phyloP scores from a whole-genome alignment of 202 grass and related monocot species.

The Schoenoplectus tabernaemontani region DNA sequence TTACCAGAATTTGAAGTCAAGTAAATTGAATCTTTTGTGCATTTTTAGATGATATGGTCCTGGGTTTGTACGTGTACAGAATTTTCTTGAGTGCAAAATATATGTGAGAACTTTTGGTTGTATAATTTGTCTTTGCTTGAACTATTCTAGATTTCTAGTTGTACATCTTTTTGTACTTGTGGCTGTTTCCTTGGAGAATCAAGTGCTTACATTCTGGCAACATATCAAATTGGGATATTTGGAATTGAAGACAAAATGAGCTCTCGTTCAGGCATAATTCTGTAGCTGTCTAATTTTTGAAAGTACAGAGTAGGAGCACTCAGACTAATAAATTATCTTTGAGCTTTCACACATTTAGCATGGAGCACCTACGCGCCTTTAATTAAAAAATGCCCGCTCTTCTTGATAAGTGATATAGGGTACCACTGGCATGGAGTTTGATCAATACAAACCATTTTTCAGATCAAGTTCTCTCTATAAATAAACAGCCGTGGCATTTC shows the following conservation, averaged over 20 bases:
- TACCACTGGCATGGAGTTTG: slow-evolving; percentile 5
- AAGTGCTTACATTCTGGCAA: too few species aligned
- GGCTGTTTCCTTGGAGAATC: background rate
- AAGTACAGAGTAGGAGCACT: too few species aligned
- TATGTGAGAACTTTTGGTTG: background rate
- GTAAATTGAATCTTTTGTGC: background rate
- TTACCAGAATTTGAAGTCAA: background rate
- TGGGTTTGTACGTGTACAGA: background rate
- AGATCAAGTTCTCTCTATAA: background rate
- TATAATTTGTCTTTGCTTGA: background rate
- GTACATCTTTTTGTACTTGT: background rate
- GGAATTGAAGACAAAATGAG: background rate
- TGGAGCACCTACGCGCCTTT: slow-evolving; percentile 14
- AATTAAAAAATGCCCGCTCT: background rate
- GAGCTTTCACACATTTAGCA: slow-evolving; percentile 11
- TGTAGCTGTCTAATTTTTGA: too few species aligned
- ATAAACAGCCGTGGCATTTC: slow-evolving; percentile 14
- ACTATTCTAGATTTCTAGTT: background rate
- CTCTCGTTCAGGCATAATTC: background rate
- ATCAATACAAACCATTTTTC: background rate
- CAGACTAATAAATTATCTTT: too few species aligned
- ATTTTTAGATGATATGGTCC: background rate
- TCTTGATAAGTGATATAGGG: slow-evolving; percentile 15
- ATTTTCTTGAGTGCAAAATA: background rate
- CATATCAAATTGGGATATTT: background rate